Conservation (phyloP, 139 green algal species). For the Spirogloea muscicola region DNA sequence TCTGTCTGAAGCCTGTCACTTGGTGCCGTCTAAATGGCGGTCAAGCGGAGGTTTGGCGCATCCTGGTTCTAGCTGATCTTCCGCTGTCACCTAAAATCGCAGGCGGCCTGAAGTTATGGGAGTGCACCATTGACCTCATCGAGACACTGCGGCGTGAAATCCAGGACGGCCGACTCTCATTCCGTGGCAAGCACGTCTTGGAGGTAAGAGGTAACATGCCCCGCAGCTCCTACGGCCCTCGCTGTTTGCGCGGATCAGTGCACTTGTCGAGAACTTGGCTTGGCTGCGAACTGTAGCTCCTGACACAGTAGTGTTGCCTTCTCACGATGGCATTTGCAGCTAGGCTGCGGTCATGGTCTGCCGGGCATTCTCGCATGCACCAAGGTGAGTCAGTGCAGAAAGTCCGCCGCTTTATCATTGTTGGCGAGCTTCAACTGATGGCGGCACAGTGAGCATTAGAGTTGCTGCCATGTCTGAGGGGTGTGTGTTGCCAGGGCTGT, state of each 20-base stretch:
- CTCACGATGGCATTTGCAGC: too few species aligned
- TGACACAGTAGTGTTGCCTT: too few species aligned
- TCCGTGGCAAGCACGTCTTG: conserved; percentile 39
- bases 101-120: conserved; percentile 47
- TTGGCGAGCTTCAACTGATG: not conserved
- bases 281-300: too few species aligned
- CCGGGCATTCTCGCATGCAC: conserved; percentile 42
- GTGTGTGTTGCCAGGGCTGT: too few species aligned
- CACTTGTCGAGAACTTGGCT: too few species aligned
- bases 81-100: not conserved
- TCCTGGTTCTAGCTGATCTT: not conserved
- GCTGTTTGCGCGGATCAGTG: too few species aligned
- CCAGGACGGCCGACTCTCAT: conserved; percentile 30
- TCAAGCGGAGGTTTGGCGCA: not conserved
- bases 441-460: too few species aligned
- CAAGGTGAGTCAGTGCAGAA: conserved; percentile 30
- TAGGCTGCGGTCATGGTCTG: conserved; percentile 41
- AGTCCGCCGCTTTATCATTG: not conserved
- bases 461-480: too few species aligned
- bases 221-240: too few species aligned
- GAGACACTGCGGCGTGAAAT: conserved; percentile 35
- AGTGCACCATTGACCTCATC: conserved; percentile 43
- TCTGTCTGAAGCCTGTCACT: not conserved
- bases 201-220: conserved; percentile 33
- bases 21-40: not conserved